Conservation (phyloP, 2,329 filamentous ascomycete species). For the Cryphonectria naterciae region DNA sequence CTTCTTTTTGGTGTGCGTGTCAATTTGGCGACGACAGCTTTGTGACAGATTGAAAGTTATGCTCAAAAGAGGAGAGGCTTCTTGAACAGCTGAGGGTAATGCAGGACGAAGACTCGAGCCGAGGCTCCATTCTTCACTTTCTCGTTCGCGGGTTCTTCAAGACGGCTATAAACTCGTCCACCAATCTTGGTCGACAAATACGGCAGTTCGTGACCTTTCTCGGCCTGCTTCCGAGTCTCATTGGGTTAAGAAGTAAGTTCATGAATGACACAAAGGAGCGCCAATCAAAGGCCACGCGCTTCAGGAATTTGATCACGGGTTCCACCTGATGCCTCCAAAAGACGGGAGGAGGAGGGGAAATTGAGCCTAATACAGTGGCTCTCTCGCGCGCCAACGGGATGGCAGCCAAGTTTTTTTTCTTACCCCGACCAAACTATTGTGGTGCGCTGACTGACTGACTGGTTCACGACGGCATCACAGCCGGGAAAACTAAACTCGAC, state of each 20-base stretch:
- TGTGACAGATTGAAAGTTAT: neutral
- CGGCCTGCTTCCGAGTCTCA: conserved; percentile 10
- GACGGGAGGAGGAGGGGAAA: neutral
- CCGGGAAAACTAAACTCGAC: neutral
- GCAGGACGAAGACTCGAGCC: neutral
- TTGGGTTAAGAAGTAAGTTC: neutral
- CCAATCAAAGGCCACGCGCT: conserved; percentile 10
- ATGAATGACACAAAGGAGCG: neutral
- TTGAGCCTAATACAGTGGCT: neutral
- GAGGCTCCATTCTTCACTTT: neutral
- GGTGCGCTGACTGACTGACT: neutral
- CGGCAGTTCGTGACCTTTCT: conserved; percentile 7
- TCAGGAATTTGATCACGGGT: conserved; percentile 5
- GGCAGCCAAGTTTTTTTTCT: conserved; percentile 1
- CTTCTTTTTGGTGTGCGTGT: no score
- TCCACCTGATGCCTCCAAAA: conserved; percentile 5
- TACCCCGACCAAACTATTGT: neutral
- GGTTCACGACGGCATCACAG: conserved; percentile 4
- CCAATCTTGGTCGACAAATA: neutral
- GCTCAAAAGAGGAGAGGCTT: neutral
- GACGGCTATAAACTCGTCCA: neutral
- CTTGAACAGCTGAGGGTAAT: neutral
- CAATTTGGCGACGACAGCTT: neutral
- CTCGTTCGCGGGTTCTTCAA: neutral
- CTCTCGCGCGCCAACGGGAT: neutral